These are phyloP conservation scores for Nemania sp. DNA, from an alignment of 2,329 filamentous ascomycete species.

Conservation along the genomic window DNA sequence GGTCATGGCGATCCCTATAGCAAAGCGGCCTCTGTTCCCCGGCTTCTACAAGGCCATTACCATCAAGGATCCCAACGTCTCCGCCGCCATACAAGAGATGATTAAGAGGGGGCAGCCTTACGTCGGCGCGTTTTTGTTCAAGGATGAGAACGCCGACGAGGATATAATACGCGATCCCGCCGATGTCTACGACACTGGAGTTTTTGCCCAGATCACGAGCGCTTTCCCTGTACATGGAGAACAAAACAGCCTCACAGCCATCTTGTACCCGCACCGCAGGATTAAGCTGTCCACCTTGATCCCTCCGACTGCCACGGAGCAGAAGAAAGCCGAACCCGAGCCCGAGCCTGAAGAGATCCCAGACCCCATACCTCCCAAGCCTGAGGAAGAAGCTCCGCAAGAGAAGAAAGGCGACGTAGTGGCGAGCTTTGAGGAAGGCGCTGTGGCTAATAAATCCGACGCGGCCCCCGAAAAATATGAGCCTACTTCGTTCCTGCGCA, in stretches of 20 bases:
- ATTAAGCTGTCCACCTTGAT: slow-evolving; percentile 88
- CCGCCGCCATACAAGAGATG: slow-evolving; percentile 91
- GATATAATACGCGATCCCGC: slow-evolving; percentile 89
- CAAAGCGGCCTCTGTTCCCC: slow-evolving; percentile 89
- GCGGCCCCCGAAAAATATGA: slow-evolving; percentile 67
- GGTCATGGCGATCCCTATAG: slow-evolving; percentile 95
- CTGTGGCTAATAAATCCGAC: slow-evolving; percentile 63
- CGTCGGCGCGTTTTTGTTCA: slow-evolving; percentile 94
- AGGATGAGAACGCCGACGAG: slow-evolving; percentile 91
- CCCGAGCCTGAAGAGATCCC: slow-evolving; percentile 53
- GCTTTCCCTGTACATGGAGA: slow-evolving; percentile 90
- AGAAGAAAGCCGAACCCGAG: slow-evolving; percentile 57
- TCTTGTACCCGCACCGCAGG: slow-evolving; percentile 92
- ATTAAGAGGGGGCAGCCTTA: slow-evolving; percentile 97
- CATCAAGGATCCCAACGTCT: slow-evolving; percentile 89
- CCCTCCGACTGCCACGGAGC: slow-evolving; percentile 62
- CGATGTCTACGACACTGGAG: slow-evolving; percentile 93
- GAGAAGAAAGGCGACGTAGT: slow-evolving; percentile 93
- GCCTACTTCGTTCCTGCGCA: slow-evolving; percentile 86
- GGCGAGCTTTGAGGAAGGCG: slow-evolving; percentile 90
- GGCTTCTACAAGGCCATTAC: slow-evolving; percentile 99
- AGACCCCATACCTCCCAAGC: slow-evolving; percentile 63
- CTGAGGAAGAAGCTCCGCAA: slow-evolving; percentile 55
- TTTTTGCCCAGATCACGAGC: slow-evolving; percentile 97
- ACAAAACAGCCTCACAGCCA: slow-evolving; percentile 83